Base-by-base conservation (phyloP, 352 stramenopile species). In the Blastocystis sp. region DNA sequence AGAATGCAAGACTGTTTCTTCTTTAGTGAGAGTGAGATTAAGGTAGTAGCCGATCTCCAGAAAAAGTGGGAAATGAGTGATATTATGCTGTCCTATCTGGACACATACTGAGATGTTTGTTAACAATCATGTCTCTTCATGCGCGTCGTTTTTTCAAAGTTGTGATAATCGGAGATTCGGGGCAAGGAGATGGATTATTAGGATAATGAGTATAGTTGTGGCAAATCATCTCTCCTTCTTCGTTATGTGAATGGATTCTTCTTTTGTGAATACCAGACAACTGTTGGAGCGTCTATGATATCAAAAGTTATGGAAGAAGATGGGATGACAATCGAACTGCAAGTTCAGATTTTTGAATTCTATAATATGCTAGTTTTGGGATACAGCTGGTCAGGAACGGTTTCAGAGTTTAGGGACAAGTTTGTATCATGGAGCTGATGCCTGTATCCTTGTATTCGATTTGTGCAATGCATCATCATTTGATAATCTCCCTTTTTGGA, bases 221-320 rank as follows among this genome's bases (percentile, higher is more conserved):
- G 96, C 73, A 98, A 99, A 92, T 98, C 96, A 58, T 98, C 94
- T 63, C 90, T 99, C 32, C 98, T 99, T 95, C 97, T 98, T 90
- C 95, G 98, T 89, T 98, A 98, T 90, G 94, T 98, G 83, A 97
- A 97, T 78, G 93, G 98, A 88, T 96, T 95, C 89, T 99, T 98
- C 90, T 95, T 92, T 49, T 96, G 93, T 81, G 94, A 98, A 90
- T 99, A 98, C 92, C 98, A 98, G 89, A 95, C 95, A 29, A 98
- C 96, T 5, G 98, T 99, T 89, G 96, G 96, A 58, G 96, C 96
- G 37, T 96, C 98, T 89, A 98, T 98, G 89, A 91, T 98, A 57
- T 96, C 94, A 9, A 98, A 98, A 89, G 94, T 98, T 89, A 94
- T 94, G 71, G 93, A 96, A 89, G 91, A 97, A 71, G 93, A 97